These are phyloP conservation scores for Huiozyma naganishii DNA, from an alignment of 805 yeast genomes.

Conservation along the genomic window DNA sequence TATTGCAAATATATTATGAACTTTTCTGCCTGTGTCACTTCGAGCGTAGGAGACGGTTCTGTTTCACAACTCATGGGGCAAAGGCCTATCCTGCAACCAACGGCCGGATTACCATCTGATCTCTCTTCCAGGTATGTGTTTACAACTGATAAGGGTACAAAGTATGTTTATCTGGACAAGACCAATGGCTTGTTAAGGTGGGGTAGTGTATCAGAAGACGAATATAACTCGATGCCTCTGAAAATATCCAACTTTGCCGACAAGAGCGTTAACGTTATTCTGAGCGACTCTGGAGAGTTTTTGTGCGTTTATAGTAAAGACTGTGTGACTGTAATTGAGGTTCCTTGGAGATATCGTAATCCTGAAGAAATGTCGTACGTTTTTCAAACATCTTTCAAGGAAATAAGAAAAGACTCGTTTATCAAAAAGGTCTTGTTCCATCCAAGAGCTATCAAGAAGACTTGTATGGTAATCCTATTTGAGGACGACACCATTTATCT, in stretches of 20 bases:
- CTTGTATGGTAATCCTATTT: conserved; percentile 16
- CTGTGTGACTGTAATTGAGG: conserved; percentile 16
- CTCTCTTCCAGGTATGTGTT: conserved; percentile 9
- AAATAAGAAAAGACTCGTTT: neutral
- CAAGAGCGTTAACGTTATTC: conserved; percentile 5
- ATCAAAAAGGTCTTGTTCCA: conserved; percentile 38
- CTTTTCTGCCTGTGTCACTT: neutral
- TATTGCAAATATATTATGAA: too few relatives aligned
- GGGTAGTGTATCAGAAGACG: conserved; percentile 1
- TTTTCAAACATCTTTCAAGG: conserved; percentile 2
- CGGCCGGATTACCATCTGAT: conserved; percentile 4
- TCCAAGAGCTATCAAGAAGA: conserved; percentile 22
- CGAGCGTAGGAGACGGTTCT: neutral
- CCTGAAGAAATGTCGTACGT: neutral
- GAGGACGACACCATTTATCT: conserved; percentile 17
- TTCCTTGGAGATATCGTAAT: conserved; percentile 18
- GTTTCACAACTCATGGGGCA: neutral
- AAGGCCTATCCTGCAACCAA: conserved; percentile 1
- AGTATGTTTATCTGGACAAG: conserved; percentile 7
- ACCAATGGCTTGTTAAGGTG: conserved; percentile 3
- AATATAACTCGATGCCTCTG: conserved; percentile 10
- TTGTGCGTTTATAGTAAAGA: conserved; percentile 12
- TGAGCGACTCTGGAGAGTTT: conserved; percentile 14
- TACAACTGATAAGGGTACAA: conserved; percentile 10
- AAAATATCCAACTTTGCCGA: neutral